Evolutionary conservation across 2,329 filamentous ascomycete genomes (phyloP), one percentile per base, ranked within the genome.

Genomic region (Aspergillus sp.): DNA sequence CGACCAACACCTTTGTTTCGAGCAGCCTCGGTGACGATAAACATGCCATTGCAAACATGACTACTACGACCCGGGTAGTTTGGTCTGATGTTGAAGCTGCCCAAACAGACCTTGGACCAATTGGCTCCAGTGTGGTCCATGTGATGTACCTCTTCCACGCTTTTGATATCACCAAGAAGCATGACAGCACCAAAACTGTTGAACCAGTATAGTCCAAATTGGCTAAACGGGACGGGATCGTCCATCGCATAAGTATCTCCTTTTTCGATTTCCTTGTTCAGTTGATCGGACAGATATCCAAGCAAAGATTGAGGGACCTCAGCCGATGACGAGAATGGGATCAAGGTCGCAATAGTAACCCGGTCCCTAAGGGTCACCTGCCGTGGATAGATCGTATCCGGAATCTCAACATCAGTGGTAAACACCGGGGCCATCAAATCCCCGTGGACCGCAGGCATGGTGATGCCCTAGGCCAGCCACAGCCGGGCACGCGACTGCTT

Each of bases 161-260:
- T 76, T 44, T 80, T 78, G 48, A 91, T 81, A 58, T 84, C 81
- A 47, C 89, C 88, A 38, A 93, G 74, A 26, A 94, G 74, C 87
- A 94, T 93, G 63, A 94, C 81, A 42, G 86, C 88, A 41, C 81
- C 88, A 61, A 94, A 94, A 67, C 89, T 88, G 60, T 88, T 85
- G 65, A 95, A 91, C 89, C 89, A 95, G 70, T 94, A 93, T 45
- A 79, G 73, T 7, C 82, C 83, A 62, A 94, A 95, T 52, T 77
- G 79, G 19, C 86, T 81, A n/a, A 84, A 71, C 4, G 83, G 73
- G 68, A 94, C 80, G 12, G 82, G 74, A 44, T 90, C 83, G 57
- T 84, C 80, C 85, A 94, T 91, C 26, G 89, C 88, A 66, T 94
- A 94, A 1, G 89, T 94, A 65, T 94, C 88, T 47, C 89, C 89